Base-by-base conservation (phyloP, 139 green algal genomes). In the Micractinium conductrix region DNA sequence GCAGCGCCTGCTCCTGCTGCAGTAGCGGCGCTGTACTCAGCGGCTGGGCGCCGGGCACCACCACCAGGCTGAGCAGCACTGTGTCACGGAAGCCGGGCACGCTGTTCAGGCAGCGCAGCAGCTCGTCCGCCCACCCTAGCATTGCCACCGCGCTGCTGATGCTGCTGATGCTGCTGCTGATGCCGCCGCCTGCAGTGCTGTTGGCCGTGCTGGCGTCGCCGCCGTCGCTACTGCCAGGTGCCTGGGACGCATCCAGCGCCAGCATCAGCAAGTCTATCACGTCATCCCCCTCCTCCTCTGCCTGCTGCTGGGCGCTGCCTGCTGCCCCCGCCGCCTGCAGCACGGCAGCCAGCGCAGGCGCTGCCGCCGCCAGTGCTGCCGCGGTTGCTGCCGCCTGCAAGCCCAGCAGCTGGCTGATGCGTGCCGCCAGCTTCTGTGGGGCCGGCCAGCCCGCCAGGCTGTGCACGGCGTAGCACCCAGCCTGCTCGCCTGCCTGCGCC, bases 71-170 rank as follows among this genome's bases (percentile, higher is more conserved):
- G 37, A 91, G 60, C 81, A 93, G 81, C 40, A 92, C 87, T 10
- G 73, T 83, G 35, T 93, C 88, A 50, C 74, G 24, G 79, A 87
- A 50, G 35, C 79, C 55, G 14, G 83, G 73, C 63, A 76, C 69
- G 81, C 48, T 40, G 87, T 88, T 78, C 19, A 92, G 74, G 2
- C 33, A 63, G 42, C n/a, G 37, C 30, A 90, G 44, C 70, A 90
- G 43, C 8, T 28, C 33, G 65, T 94, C 91, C 62, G 90, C 33
- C 92, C 92, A 95, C 73, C 80, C 70, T n/a, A 93, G 74, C 9
- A 53, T 60, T 6, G 42, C 71, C 4, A 21, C 26, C 48, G 44
- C n/a, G 2, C 60, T 26, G 50, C 37, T 72, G 73, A 63, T 69
- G 65, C 84, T 82, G 65, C 45, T 58, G 65, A 63, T 17, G 37